Base-by-base conservation (phyloP, 441 rosid genomes). In the Euphorbia schlechtendalii region DNA sequence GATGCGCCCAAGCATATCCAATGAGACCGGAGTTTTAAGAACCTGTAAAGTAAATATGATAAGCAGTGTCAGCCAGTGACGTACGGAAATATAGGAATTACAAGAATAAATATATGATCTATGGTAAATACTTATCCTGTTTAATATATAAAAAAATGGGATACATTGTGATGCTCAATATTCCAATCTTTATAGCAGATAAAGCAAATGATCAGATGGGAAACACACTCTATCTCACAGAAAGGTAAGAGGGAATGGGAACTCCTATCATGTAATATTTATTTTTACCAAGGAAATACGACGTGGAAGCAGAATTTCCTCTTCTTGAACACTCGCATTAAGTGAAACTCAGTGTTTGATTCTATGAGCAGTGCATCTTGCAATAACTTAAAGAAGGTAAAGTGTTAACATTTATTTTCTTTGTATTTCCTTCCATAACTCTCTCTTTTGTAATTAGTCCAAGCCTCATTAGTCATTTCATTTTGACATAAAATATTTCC, bases 1-100 rank as follows among this genome's bases (percentile, higher is more conserved):
- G 38, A 95, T 92, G 69, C 98, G 96, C 13, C 99, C 99, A 76
- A 95, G 97, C 99, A 95, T 95, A 83, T 95, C 99, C 83, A 82
- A 30, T 24, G 99, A 91, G 24, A 95, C 98, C 14, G 98, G 99
- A 28, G 99, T 89, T 73, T 95, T 95, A 78, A 95, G 64, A 54
- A 95, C 99, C 99, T 91, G 74, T 63, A 78, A 32, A 32, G 53
- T 48, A 48, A 1, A 48, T 5, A 5, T 2, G 1, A 48, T 48
- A 48, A 15, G 38, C 9, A 30, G 12, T 40, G 17, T 11, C 12
- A 28, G 24, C n/a, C n/a, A n/a, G n/a, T n/a, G n/a, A n/a, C n/a
- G n/a, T n/a, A n/a, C n/a, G n/a, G n/a, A n/a, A n/a, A n/a, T 18
- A 67, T 1, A 4, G 27, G 60, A 63, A 32, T 68, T 34, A 67